phyloP scores from a whole-genome alignment of 2,329 filamentous ascomycete genomes.

The Chaetomium globosum region DNA sequence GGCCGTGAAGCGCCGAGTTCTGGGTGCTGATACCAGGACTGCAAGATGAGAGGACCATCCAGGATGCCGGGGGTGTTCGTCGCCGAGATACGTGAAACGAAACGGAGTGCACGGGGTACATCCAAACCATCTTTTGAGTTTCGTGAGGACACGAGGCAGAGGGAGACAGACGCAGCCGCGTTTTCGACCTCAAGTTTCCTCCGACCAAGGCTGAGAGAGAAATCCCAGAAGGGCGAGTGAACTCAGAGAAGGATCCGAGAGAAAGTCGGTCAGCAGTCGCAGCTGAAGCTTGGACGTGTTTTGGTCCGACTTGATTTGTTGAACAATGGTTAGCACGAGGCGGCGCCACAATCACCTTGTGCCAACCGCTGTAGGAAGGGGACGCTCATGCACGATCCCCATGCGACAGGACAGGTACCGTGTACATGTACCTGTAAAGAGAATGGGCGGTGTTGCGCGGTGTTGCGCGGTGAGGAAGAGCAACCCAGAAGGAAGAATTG shows the following conservation, averaged over 20 bases:
- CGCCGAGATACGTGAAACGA: conserved; percentile 9
- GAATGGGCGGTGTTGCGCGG: neutral
- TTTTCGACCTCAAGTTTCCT: neutral
- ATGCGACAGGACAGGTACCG: too few species aligned
- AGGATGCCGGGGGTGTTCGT: neutral
- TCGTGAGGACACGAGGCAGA: neutral
- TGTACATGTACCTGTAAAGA: neutral
- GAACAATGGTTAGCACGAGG: neutral
- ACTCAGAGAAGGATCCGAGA: neutral
- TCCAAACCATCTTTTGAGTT: neutral
- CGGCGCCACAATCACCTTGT: conserved; percentile 11
- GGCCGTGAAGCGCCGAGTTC: neutral
- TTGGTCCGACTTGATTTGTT: conserved; percentile 9
- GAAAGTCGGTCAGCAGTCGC: conserved; percentile 1
- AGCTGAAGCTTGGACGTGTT: conserved; percentile 1
- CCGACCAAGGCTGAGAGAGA: neutral
- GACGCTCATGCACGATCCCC: neutral
- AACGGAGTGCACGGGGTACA: conserved; percentile 16
- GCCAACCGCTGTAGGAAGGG: neutral
- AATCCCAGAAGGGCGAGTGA: neutral
- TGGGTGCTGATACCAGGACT: too few species aligned
- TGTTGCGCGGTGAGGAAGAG: neutral
- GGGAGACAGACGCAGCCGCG: neutral
- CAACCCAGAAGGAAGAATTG: neutral
- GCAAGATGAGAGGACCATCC: neutral